These are phyloP conservation scores for Saksenaea oblongispora DNA, from an alignment of 371 early-diverging fungal genomes.

Conservation along the genomic window DNA sequence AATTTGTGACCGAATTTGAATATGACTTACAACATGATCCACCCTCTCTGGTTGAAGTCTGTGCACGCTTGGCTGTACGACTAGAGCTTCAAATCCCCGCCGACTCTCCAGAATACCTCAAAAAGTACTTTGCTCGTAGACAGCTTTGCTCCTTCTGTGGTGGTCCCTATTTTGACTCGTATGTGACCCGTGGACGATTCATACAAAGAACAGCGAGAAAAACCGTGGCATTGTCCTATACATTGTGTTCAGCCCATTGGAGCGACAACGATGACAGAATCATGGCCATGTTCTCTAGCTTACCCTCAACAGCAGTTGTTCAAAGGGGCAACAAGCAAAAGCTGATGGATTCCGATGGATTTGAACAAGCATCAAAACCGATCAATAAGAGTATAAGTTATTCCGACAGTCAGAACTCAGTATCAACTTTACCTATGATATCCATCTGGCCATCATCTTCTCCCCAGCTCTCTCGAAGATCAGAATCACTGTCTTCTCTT, in stretches of 20 bases:
- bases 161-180: conserved; percentile 85
- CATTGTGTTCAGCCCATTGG: conserved; percentile 49
- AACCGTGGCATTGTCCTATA: conserved; percentile 36
- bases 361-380: conserved; percentile 5
- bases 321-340: conserved; percentile 4
- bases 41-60: conserved; percentile 73
- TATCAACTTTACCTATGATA: conserved; percentile 6
- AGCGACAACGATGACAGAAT: conserved; percentile 38
- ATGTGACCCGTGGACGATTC: conserved; percentile 59
- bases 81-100: conserved; percentile 58
- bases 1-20: conserved; percentile 35
- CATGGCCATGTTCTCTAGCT: conserved; percentile 32
- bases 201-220: conserved; percentile 62
- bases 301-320: not conserved
- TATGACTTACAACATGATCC: conserved; percentile 34
- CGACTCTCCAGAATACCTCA: conserved; percentile 53
- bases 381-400: conserved; percentile 11
- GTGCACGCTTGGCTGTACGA: conserved; percentile 75
- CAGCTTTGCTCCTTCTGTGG: conserved; percentile 82
- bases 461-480: conserved; percentile 13
- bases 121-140: conserved; percentile 66
- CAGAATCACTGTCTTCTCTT: conserved; percentile 15
- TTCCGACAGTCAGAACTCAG: conserved; percentile 12
- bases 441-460: conserved; percentile 18
- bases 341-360: conserved; percentile 13